Evolutionary conservation across 306 rosid species (phyloP).

Genomic region (Urtica urens): DNA sequence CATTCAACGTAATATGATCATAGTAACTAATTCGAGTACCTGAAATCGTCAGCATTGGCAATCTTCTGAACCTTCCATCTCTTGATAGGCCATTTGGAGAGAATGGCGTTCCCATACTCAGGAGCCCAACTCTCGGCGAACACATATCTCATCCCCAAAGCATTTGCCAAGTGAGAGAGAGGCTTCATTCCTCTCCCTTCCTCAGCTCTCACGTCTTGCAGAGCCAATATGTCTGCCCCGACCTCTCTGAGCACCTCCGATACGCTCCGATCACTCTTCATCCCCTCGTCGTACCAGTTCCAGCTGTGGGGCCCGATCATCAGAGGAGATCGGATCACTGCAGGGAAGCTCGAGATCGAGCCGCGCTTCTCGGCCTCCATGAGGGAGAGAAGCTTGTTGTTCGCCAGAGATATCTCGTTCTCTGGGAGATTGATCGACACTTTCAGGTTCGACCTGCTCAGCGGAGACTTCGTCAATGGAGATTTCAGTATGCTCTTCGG

Average conservation of each 20-base stretch:
- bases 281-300: slow-evolving; percentile 33
- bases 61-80: slow-evolving; percentile 75
- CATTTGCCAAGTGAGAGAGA: slow-evolving; percentile 68
- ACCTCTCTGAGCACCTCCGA: slow-evolving; percentile 64
- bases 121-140: slow-evolving; percentile 98
- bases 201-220: slow-evolving; percentile 86
- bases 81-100: slow-evolving; percentile 83
- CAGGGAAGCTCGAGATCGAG: slow-evolving; percentile 31
- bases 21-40: slow-evolving; percentile 37
- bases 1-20: too few species aligned
- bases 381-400: slow-evolving; percentile 34
- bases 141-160: slow-evolving; percentile 77
- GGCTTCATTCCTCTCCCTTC: slow-evolving; percentile 81
- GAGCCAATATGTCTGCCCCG: slow-evolving; percentile 68
- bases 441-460: slow-evolving; percentile 43
- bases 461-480: slow-evolving; percentile 33
- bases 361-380: slow-evolving; percentile 20
- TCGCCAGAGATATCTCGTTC: slow-evolving; percentile 69
- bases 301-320: slow-evolving; percentile 38
- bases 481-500: slow-evolving; percentile 82
- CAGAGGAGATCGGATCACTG: slow-evolving; percentile 71
- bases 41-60: slow-evolving; percentile 81
- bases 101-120: slow-evolving; percentile 77
- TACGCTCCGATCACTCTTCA: slow-evolving; percentile 50
- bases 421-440: slow-evolving; percentile 83